Percentiles rank a stretch among this genome's conserved stretches.
Evolutionary conservation across 176 grass and related monocot species (phyloP).

Genomic region (Cenchrus americanus): DNA sequence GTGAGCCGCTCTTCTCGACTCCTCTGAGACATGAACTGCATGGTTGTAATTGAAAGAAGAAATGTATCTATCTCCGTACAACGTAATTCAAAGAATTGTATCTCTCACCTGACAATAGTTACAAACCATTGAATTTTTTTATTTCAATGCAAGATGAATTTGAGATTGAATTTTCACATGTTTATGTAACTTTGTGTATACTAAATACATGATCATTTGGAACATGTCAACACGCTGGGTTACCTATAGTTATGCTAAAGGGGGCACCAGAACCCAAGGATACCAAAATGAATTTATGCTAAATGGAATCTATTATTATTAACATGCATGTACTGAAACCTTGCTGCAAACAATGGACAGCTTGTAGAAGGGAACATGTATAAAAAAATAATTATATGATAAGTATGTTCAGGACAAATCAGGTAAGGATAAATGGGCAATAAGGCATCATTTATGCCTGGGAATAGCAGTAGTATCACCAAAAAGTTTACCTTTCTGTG

Average conservation of each 20-base stretch:
- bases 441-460: background rate
- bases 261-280: no score
- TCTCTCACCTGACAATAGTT: constrained; percentile 79
- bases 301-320: background rate
- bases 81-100: constrained; percentile 45
- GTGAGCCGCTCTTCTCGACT: no score
- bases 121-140: constrained; percentile 22
- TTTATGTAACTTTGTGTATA: no score
- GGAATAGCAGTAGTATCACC: background rate
- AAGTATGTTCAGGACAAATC: no score
- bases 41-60: constrained; percentile 41
- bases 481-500: background rate
- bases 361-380: background rate
- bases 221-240: no score
- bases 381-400: background rate
- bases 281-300: no score
- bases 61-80: constrained; percentile 71
- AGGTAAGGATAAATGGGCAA: constrained; percentile 1
- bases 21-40: background rate
- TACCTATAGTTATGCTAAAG: no score
- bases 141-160: background rate
- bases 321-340: no score
- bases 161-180: no score
- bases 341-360: background rate
- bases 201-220: no score